phyloP scores from a whole-genome alignment of 108 stramenopile species.

The Nitzschia sp. region DNA sequence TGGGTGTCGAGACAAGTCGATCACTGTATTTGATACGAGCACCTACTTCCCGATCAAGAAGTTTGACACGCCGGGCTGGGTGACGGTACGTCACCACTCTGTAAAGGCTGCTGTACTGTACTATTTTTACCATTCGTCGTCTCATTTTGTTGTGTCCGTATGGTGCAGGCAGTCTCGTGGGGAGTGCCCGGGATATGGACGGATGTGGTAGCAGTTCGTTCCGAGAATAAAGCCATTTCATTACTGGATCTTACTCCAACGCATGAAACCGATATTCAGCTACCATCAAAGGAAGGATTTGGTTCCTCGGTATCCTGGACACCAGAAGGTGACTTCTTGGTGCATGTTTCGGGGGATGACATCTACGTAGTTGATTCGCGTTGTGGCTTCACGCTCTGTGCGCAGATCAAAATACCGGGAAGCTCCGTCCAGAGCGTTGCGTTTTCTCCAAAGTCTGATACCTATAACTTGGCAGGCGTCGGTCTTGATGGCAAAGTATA shows the following conservation, averaged over 20 bases:
- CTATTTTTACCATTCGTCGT: not conserved
- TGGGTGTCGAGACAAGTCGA: constrained; percentile 30
- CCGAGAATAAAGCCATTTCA: constrained; percentile 11
- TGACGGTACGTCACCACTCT: constrained; percentile 2
- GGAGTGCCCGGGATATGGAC: not conserved
- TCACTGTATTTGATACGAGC: constrained; percentile 34
- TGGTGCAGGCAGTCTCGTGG: constrained; percentile 23
- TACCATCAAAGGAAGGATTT: constrained; percentile 8
- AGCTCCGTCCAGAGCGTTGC: constrained; percentile 4
- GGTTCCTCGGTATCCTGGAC: constrained; percentile 24
- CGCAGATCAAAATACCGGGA: not conserved
- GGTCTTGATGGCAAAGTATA: constrained; percentile 12
- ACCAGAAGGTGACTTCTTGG: constrained; percentile 23
- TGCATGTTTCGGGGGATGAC: constrained; percentile 1
- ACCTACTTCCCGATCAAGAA: constrained; percentile 30
- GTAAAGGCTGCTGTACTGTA: not conserved
- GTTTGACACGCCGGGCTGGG: constrained; percentile 35
- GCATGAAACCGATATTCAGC: not conserved
- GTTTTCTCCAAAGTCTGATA: constrained; percentile 12
- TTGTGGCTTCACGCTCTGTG: not conserved
- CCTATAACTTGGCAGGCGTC: constrained; percentile 10
- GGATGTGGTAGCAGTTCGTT: constrained; percentile 30
- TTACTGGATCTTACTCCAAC: constrained; percentile 30
- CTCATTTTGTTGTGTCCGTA: not conserved
- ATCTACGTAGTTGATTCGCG: constrained; percentile 16